A percentile compares a stretch with the other conserved stretches of the same genome.
Evolutionary conservation across 202 grass and related monocot genomes (phyloP).

Genomic region (Panicum virgatum): DNA sequence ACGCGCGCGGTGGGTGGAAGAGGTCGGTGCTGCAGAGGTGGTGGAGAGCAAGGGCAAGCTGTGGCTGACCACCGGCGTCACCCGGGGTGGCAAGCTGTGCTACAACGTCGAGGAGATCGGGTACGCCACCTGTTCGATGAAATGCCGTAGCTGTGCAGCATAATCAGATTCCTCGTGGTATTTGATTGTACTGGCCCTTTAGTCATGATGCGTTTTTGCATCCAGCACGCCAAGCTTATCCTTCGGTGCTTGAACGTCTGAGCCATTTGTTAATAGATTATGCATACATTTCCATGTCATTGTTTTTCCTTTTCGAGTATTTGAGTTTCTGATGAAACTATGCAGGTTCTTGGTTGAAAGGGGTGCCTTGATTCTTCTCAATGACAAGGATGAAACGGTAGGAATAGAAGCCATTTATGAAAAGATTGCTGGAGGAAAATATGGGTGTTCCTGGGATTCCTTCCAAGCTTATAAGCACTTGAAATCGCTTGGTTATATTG

Average conservation of each 20-base stretch:
- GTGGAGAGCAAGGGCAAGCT: conserved; percentile 75
- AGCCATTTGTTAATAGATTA: background rate
- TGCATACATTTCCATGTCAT: background rate
- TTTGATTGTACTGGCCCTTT: background rate
- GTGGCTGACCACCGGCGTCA: conserved; percentile 74
- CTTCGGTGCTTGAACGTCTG: background rate
- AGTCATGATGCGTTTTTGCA: background rate
- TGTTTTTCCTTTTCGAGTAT: background rate
- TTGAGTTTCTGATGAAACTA: conserved; percentile 5
- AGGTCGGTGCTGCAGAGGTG: conserved; percentile 65
- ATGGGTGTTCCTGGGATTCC: conserved; percentile 68
- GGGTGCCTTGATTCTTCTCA: conserved; percentile 61
- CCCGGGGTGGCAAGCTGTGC: conserved; percentile 55
- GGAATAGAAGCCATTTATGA: conserved; percentile 48
- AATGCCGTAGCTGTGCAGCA: background rate
- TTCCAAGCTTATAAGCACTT: conserved; percentile 82
- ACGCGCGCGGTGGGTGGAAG: conserved; percentile 66
- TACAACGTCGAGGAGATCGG: conserved; percentile 87
- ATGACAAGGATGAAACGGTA: conserved; percentile 41
- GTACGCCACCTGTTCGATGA: conserved; percentile 43
- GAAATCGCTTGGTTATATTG: conserved; percentile 88
- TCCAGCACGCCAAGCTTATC: background rate
- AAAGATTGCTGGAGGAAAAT: conserved; percentile 54
- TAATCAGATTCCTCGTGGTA: background rate
- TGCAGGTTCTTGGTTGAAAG: conserved; percentile 85